A percentile compares a stretch with the other conserved stretches of the same genome.
Evolutionary conservation across 192 early-diverging fungal genomes (phyloP).

Genomic region (Entrophospora sp.): DNA sequence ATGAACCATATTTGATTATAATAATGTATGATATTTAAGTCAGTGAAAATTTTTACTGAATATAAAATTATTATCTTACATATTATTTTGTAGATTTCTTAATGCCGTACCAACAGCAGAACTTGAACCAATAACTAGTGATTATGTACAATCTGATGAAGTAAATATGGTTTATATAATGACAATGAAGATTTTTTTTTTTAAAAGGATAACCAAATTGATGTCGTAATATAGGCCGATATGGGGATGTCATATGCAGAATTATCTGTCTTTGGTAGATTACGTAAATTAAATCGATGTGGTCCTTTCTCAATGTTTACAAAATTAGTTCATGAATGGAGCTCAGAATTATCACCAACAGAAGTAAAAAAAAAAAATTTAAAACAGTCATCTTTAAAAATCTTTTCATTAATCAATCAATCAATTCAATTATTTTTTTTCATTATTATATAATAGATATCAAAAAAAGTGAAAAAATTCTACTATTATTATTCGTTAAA

Average conservation of each 20-base stretch:
- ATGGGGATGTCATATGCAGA: conserved; percentile 99
- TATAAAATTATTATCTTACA: neutral
- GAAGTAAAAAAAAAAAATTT: too few relatives aligned
- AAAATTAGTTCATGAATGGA: conserved; percentile 79
- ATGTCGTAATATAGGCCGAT: conserved; percentile 46
- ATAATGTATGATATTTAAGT: neutral
- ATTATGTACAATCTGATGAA: conserved; percentile 85
- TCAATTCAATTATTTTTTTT: neutral
- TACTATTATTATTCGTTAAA: conserved; percentile 97
- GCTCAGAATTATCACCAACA: conserved; percentile 42
- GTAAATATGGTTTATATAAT: conserved; percentile 16
- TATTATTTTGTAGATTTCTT: conserved; percentile 53
- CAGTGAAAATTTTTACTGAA: neutral
- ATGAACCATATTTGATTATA: neutral
- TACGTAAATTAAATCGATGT: conserved; percentile 79
- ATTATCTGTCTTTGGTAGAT: conserved; percentile 78
- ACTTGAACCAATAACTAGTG: conserved; percentile 79
- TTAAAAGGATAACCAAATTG: neutral
- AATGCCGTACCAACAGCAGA: conserved; percentile 89
- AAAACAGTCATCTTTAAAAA: too few relatives aligned
- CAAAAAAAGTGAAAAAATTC: conserved; percentile 88
- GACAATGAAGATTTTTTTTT: neutral
- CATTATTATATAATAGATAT: conserved; percentile 48
- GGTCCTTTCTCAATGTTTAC: conserved; percentile 95
- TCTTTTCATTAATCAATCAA: neutral